Conservation (phyloP, 2,329 filamentous ascomycete species). For the Claviceps cyperi region DNA sequence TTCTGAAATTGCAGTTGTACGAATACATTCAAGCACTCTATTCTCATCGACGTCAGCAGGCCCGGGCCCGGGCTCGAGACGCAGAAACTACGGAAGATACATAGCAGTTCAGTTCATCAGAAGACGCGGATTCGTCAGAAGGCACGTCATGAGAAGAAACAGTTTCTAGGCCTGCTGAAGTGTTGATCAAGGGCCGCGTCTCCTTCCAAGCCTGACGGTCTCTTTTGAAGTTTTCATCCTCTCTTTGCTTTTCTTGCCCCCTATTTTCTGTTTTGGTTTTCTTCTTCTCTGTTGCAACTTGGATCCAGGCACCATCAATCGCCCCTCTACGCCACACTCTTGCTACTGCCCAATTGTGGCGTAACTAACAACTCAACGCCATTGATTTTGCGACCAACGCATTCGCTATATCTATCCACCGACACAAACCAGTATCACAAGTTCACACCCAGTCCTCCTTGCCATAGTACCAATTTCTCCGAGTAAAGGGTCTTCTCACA, state of each 20-base stretch:
- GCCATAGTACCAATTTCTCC: not conserved
- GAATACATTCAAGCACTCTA: conserved; percentile 16
- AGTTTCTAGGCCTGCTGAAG: not conserved
- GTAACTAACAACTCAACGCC: not conserved
- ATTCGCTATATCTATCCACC: not conserved
- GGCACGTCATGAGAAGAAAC: not conserved
- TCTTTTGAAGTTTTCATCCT: not conserved
- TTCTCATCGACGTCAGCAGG: conserved; percentile 6
- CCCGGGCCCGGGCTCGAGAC: not conserved
- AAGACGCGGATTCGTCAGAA: not conserved
- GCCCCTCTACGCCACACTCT: not conserved
- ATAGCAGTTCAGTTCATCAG: too few species aligned
- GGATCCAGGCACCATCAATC: not conserved
- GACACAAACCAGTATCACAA: not conserved
- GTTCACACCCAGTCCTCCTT: not conserved
- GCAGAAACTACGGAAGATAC: not conserved
- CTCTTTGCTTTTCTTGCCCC: not conserved
- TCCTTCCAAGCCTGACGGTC: not conserved
- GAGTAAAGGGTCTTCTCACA: not conserved
- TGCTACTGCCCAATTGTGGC: not conserved
- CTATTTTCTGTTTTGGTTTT: not conserved
- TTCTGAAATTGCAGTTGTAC: conserved; percentile 15
- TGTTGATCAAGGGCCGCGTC: too few species aligned
- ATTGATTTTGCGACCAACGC: not conserved
- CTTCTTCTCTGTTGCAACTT: not conserved